Conservation (phyloP, 805 yeast genomes). For the Yamadazyma insecticola region DNA sequence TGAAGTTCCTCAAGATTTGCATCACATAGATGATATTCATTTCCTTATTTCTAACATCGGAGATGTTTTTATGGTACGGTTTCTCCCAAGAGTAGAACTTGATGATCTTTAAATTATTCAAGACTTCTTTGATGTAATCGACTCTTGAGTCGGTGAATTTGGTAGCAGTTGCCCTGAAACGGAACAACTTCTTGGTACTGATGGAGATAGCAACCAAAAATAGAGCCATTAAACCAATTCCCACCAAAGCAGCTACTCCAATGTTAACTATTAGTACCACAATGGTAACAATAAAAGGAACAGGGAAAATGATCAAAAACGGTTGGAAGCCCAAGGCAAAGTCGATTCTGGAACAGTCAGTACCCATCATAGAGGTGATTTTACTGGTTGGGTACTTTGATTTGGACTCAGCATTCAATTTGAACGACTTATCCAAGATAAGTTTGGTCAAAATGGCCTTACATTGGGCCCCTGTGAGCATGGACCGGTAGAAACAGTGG, state of each 20-base stretch:
- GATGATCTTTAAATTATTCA: constrained; percentile 73
- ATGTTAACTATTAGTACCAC: constrained; percentile 61
- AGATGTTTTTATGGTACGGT: constrained; percentile 60
- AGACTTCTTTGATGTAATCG: constrained; percentile 68
- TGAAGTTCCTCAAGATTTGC: constrained; percentile 60
- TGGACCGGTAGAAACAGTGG: constrained; percentile 58
- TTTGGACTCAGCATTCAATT: constrained; percentile 52
- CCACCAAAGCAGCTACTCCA: constrained; percentile 71
- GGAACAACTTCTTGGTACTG: constrained; percentile 49
- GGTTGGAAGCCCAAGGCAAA: constrained; percentile 69
- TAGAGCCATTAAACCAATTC: constrained; percentile 52
- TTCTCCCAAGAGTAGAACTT: constrained; percentile 91
- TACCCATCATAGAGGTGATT: constrained; percentile 73
- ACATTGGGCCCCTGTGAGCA: constrained; percentile 63
- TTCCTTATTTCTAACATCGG: constrained; percentile 56
- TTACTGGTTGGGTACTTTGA: constrained; percentile 62
- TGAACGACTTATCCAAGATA: constrained; percentile 63
- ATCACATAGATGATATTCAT: constrained; percentile 56
- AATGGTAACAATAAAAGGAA: constrained; percentile 57
- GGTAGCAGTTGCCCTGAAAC: constrained; percentile 53
- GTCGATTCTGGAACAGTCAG: constrained; percentile 79
- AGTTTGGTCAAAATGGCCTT: constrained; percentile 70
- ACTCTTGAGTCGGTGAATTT: constrained; percentile 74
- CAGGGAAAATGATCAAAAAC: constrained; percentile 58
- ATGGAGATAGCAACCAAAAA: constrained; percentile 45